A percentile compares a stretch with the other conserved stretches of the same genome.
phyloP scores from a whole-genome alignment of 305 asterid species.

The Fraxinus baroniana region DNA sequence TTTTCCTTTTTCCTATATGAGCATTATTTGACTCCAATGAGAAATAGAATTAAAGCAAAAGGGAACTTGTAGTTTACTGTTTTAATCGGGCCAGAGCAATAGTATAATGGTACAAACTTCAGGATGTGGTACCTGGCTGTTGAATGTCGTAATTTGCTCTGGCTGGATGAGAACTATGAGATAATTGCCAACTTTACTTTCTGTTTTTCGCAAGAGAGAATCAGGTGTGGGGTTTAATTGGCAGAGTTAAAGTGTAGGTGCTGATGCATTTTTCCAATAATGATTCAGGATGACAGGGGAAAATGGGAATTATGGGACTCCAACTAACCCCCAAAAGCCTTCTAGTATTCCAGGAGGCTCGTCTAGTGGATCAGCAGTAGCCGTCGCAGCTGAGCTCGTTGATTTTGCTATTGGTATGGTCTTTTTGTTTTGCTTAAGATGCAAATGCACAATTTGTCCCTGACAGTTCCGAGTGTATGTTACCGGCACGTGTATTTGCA shows the following conservation, averaged over 20 bases:
- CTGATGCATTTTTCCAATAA: slow-evolving; percentile 26
- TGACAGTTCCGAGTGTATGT: slow-evolving; percentile 7
- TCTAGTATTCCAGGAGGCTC: slow-evolving; percentile 89
- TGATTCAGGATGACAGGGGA: slow-evolving; percentile 79
- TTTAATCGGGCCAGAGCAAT: background rate
- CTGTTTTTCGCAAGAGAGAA: background rate
- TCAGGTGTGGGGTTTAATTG: background rate
- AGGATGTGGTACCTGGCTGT: background rate
- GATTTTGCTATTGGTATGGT: slow-evolving; percentile 83
- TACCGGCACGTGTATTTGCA: background rate
- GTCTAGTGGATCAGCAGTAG: slow-evolving; percentile 90
- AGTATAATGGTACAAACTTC: background rate
- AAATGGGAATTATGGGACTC: slow-evolving; percentile 70
- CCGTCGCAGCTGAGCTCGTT: slow-evolving; percentile 80
- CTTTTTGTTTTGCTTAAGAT: slow-evolving; percentile 19
- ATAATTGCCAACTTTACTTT: background rate
- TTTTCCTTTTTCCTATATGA: background rate
- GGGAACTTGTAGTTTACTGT: background rate
- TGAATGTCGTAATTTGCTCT: background rate
- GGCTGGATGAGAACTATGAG: slow-evolving; percentile 7
- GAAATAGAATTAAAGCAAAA: background rate
- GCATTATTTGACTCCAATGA: background rate
- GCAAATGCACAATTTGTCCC: slow-evolving; percentile 10
- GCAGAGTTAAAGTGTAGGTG: background rate
- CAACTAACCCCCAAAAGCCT: slow-evolving; percentile 71